Conservation (phyloP, 495 filamentous ascomycete species). For the Aspergillus incahuasiensis region DNA sequence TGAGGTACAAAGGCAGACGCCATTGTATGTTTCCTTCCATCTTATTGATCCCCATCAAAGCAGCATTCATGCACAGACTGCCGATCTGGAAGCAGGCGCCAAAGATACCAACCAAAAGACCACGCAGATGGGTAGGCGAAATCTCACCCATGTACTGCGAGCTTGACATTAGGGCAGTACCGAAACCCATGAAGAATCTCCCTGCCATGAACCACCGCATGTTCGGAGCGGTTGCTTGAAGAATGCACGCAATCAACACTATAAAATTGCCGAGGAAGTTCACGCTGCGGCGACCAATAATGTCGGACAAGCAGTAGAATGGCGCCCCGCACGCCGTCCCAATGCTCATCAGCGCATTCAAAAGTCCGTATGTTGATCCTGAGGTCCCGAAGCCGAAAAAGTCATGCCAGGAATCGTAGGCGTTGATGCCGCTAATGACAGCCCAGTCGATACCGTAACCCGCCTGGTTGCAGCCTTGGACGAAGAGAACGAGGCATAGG, state of each 20-base stretch:
- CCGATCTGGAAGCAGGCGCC: slow-evolving; percentile 43
- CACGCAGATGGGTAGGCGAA: slow-evolving; percentile 38
- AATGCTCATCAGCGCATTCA: slow-evolving; percentile 39
- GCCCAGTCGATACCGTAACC: slow-evolving; percentile 43
- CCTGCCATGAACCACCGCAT: slow-evolving; percentile 37
- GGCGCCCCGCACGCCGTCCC: slow-evolving; percentile 35
- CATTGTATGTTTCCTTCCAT: slow-evolving; percentile 27
- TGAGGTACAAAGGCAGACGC: slow-evolving; percentile 35
- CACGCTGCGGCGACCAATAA: slow-evolving; percentile 37
- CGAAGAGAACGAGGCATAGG: slow-evolving; percentile 33
- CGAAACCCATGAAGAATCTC: slow-evolving; percentile 40
- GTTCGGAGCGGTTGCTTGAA: slow-evolving; percentile 33
- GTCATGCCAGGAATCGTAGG: slow-evolving; percentile 27
- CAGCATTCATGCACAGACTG: slow-evolving; percentile 31
- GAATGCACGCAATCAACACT: slow-evolving; percentile 33
- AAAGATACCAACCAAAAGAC: slow-evolving; percentile 41
- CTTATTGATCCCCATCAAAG: slow-evolving; percentile 33
- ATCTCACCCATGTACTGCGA: slow-evolving; percentile 44
- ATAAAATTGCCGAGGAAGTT: slow-evolving; percentile 37
- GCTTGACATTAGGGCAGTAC: slow-evolving; percentile 33
- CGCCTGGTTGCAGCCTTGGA: slow-evolving; percentile 39
- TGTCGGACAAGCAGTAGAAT: slow-evolving; percentile 33
- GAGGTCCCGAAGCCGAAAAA: slow-evolving; percentile 28
- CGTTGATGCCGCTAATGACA: slow-evolving; percentile 37
- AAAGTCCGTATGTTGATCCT: slow-evolving; percentile 29